Base-by-base conservation (phyloP, 169 alveolate genomes). In the Eimeria praecox region DNA sequence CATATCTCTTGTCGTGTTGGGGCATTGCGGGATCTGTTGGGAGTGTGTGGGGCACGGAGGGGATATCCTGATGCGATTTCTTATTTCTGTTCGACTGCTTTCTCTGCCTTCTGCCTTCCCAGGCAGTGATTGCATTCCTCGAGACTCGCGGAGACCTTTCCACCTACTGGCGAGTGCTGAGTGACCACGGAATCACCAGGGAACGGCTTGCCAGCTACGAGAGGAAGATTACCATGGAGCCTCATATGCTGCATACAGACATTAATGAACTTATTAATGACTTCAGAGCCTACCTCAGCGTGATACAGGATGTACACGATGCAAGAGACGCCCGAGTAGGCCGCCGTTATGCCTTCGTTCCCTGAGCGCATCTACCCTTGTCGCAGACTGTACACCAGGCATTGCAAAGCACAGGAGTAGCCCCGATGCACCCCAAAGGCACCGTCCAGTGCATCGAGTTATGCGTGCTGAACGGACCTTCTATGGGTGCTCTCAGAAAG, bases 151-250 rank as follows among this genome's bases (percentile, higher is more conserved):
- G 99, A 35, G 97, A 98, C 91, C 96, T 97, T 95, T 97, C 96
- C 56, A 96, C 95, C 85, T 98, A 97, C 96, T 97, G 99, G 98
- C 96, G 96, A 86, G 97, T 97, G 38, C 96, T 98, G 90, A 87
- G 71, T 49, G 97, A 96, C 44, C 97, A 98, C 90, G 99, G 99
- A 82, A 97, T 98, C 66, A 97, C 98, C 83, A 96, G 96, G 96
- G 99, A 97, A 90, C 96, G 98, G 95, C 96, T 97, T 54, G 98
- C 98, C 42, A 95, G 98, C 44, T 98, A 97, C 97, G 99, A 98
- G 75, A 97, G 99, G 88, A 98, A 98, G 86, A 98, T 98, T 38
- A 97, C 98, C 3, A 90, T 96, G 62, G 99, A 98, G 94, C 99
- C 99, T 22, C 97, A 96, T 96, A 96, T 97, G 96, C 97, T 95